These are phyloP conservation scores for Rhypophila decipiens DNA, from an alignment of 495 filamentous ascomycete genomes.

Conservation along the genomic window DNA sequence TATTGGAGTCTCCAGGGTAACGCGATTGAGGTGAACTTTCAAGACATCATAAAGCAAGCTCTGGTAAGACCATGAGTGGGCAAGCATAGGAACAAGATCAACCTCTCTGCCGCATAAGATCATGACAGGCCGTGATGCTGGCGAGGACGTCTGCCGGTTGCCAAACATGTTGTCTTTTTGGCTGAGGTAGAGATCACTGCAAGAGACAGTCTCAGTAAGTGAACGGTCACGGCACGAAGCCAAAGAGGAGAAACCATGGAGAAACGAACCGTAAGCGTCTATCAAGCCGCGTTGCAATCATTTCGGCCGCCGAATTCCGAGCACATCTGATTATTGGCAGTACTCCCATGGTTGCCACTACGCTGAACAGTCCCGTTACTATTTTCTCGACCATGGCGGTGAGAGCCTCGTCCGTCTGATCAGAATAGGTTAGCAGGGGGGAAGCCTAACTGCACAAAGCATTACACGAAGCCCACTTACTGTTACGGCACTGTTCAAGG, in stretches of 20 bases:
- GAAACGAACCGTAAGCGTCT: too few species aligned
- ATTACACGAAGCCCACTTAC: too few species aligned
- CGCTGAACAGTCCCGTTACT: conserved; percentile 91
- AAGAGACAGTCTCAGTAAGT: too few species aligned
- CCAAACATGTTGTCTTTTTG: conserved; percentile 94
- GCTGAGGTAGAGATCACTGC: conserved; percentile 91
- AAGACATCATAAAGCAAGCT: conserved; percentile 93
- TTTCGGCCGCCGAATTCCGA: conserved; percentile 85
- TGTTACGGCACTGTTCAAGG: conserved; percentile 86
- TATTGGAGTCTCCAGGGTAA: conserved; percentile 76
- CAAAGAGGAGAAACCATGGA: too few species aligned
- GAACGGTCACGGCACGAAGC: too few species aligned
- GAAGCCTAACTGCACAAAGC: too few species aligned
- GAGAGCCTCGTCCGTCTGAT: conserved; percentile 84
- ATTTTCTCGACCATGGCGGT: conserved; percentile 82
- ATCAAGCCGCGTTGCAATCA: conserved; percentile 90
- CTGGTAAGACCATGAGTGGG: conserved; percentile 98
- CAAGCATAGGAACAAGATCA: conserved; percentile 96
- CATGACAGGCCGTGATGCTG: conserved; percentile 72
- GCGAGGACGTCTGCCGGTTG: conserved; percentile 35
- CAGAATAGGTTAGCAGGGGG: too few species aligned
- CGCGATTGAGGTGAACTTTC: conserved; percentile 66
- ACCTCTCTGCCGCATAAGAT: conserved; percentile 92
- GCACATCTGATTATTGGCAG: conserved; percentile 94
- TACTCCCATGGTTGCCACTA: conserved; percentile 90